Percentiles rank a stretch among this genome's conserved stretches.
Conservation (phyloP, 805 yeast species). For the Candida corydali region DNA sequence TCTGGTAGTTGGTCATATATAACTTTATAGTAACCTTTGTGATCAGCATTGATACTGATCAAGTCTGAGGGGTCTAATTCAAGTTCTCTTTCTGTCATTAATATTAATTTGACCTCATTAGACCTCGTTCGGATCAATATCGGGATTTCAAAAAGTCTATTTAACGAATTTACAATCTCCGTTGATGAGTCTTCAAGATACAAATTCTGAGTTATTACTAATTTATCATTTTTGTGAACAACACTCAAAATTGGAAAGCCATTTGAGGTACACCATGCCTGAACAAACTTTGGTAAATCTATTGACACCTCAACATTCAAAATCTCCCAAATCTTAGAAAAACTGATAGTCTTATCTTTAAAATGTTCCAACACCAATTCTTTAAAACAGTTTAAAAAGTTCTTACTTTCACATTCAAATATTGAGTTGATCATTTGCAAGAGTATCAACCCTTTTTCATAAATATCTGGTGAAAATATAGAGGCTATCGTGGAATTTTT, state of each 20-base stretch:
- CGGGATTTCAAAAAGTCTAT: constrained; percentile 62
- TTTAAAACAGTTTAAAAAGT: constrained; percentile 18
- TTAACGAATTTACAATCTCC: constrained; percentile 39
- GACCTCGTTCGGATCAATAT: constrained; percentile 38
- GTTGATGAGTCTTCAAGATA: constrained; percentile 19
- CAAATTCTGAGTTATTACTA: constrained; percentile 35
- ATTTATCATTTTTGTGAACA: constrained; percentile 7
- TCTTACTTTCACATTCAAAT: constrained; percentile 10
- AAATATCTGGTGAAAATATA: constrained; percentile 48
- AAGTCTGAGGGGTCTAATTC: constrained; percentile 25
- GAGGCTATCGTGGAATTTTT: constrained; percentile 26
- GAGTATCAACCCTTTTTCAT: constrained; percentile 57
- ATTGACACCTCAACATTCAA: constrained; percentile 28
- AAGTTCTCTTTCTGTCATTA: constrained; percentile 41
- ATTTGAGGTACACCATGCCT: constrained; percentile 57
- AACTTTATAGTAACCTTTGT: constrained; percentile 46
- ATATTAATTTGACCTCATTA: constrained; percentile 17
- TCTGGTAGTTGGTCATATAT: constrained; percentile 34
- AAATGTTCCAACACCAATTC: constrained; percentile 29
- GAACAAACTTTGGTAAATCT: constrained; percentile 48
- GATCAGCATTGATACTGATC: constrained; percentile 41
- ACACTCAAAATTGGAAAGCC: constrained; percentile 52
- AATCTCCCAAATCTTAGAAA: constrained; percentile 51
- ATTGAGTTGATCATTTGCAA: constrained; percentile 42
- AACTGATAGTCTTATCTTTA: constrained; percentile 39